Percentiles rank a stretch among this genome's conserved stretches.
Conservation (phyloP, 2,329 filamentous ascomycete species). For the Sporothrix humicola region DNA sequence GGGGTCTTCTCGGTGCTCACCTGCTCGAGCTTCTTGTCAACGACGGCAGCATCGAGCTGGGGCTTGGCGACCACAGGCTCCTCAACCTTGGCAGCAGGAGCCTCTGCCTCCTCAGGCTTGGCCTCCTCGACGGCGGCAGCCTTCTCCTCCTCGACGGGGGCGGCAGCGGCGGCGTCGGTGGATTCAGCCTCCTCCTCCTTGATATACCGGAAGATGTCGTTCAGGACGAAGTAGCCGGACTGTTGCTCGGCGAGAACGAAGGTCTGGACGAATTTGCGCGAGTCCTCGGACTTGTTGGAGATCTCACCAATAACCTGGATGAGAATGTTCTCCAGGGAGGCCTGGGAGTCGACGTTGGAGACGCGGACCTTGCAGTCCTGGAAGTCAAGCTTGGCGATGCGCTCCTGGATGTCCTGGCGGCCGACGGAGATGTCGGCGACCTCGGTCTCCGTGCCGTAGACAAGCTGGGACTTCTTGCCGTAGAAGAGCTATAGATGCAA, state of each 20-base stretch:
- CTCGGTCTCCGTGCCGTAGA: constrained; percentile 89
- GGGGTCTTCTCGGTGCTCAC: constrained; percentile 45
- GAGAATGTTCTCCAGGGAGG: constrained; percentile 89
- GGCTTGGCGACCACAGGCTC: constrained; percentile 36
- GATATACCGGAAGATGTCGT: constrained; percentile 96
- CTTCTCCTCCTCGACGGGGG: constrained; percentile 40
- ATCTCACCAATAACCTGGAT: constrained; percentile 98
- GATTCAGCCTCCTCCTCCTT: constrained; percentile 80
- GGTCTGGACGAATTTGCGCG: constrained; percentile 96
- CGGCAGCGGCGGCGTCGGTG: constrained; percentile 48
- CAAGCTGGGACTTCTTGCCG: constrained; percentile 92
- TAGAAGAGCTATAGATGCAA: constrained; percentile 74
- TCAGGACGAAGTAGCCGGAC: constrained; percentile 96
- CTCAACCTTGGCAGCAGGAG: constrained; percentile 42
- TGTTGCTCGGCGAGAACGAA: constrained; percentile 96
- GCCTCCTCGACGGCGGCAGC: constrained; percentile 40
- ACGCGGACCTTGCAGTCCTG: constrained; percentile 98
- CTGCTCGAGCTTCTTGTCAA: constrained; percentile 80
- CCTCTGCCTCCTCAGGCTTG: constrained; percentile 46
- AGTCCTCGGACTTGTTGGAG: constrained; percentile 88
- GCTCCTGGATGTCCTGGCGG: constrained; percentile 89
- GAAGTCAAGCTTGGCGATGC: constrained; percentile 90
- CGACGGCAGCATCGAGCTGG: constrained; percentile 56
- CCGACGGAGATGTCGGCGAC: constrained; percentile 85
- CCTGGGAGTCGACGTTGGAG: constrained; percentile 95